Evolutionary conservation across 140 eudicot species (phyloP), one percentile per base, ranked within the genome.

Genomic region (Eryngium alpinum): DNA sequence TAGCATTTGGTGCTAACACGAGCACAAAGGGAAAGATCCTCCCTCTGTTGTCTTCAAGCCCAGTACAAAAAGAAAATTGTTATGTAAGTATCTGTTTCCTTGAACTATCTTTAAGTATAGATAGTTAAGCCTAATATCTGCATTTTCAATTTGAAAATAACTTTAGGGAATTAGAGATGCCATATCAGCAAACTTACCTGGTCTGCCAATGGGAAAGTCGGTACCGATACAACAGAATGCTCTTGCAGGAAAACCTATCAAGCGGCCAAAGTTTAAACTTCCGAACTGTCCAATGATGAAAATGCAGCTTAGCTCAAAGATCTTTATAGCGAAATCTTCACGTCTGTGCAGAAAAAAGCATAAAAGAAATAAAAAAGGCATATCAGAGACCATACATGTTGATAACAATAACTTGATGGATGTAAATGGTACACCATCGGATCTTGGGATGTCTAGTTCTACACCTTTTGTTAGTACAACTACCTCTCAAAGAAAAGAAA

Each of bases 271-370:
- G 75, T 86, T 53, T 71, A 85, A 82, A 83, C 74, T 46, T 70
- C 52, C 87, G 69, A 86, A 84, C 85, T 81, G 65, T 77, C 88
- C 80, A 71, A 75, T 79, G 59, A 75, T 79, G 52, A 88, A 84
- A 52, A 83, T 90, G 88, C 89, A 87, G 46, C 85, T 95, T 75
- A 89, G 92, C 87, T 87, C 91, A 51, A 89, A 81, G 31, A 84
- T 90, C 79, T 52, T 91, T 59, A 83, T 91, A 78, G 91, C 91
- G 52, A 74, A 84, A 46, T 81, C 91, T 17, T 83, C 86, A 67
- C 81, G 82, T 85, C 82, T 85, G 84, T 80, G 83, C 51, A 90
- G 85, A 89, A 89, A 85, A 86, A 88, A 87, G 77, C 90, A 78
- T 84, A 92, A 88, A 82, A 83, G 72, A 72, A 87, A 50, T 74